Evolutionary conservation across 495 filamentous ascomycete species (phyloP).

Genomic region (Talaromyces liani): DNA sequence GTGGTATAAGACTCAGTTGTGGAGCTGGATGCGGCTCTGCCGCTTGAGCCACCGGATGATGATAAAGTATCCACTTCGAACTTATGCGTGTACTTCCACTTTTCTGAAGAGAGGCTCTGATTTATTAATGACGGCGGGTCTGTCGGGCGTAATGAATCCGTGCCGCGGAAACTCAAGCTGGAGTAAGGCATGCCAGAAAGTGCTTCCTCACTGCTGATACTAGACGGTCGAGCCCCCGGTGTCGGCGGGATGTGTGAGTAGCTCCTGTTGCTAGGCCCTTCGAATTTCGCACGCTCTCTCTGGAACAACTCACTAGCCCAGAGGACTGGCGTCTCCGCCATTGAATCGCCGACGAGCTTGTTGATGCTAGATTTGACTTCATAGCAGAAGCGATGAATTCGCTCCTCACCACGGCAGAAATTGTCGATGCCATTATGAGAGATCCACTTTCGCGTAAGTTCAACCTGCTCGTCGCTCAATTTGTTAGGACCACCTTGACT

Average conservation of each 20-base stretch:
- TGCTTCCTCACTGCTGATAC: conserved; percentile 46
- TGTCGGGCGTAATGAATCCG: conserved; percentile 35
- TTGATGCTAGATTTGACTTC: conserved; percentile 83
- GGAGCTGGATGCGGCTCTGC: conserved; percentile 43
- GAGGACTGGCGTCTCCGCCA: conserved; percentile 80
- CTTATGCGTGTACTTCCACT: conserved; percentile 47
- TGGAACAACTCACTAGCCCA: conserved; percentile 89
- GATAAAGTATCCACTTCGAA: conserved; percentile 40
- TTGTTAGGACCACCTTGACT: conserved; percentile 91
- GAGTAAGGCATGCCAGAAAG: conserved; percentile 21
- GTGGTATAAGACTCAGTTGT: conserved; percentile 73
- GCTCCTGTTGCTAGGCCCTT: conserved; percentile 47
- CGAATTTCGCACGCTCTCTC: conserved; percentile 68
- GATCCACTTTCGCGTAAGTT: conserved; percentile 79
- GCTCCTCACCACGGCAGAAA: conserved; percentile 91
- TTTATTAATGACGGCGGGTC: conserved; percentile 33
- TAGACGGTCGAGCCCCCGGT: conserved; percentile 37
- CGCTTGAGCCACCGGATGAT: conserved; percentile 53
- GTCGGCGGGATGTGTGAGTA: conserved; percentile 39
- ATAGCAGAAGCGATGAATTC: conserved; percentile 89
- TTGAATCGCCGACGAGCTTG: conserved; percentile 78
- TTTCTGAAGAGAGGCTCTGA: conserved; percentile 61
- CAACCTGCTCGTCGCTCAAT: conserved; percentile 90
- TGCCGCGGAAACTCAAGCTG: conserved; percentile 26
- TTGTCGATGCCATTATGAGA: conserved; percentile 78